Evolutionary conservation across 1,284 basidiomycete genomes (phyloP).

Genomic region (Baeospora myosura): DNA sequence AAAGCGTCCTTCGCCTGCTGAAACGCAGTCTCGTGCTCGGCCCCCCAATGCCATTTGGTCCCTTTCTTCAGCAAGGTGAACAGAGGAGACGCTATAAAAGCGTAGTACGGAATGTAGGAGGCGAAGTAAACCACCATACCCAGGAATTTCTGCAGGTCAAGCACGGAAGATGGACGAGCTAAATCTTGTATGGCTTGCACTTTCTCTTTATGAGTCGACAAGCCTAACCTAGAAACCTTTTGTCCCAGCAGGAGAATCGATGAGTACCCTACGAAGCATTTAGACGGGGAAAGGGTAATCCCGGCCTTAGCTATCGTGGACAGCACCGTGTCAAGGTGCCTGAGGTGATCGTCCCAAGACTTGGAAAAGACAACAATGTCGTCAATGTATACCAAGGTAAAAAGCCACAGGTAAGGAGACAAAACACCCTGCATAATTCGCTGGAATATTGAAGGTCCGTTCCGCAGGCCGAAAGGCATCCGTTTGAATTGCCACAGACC

Average conservation of each 20-base stretch:
- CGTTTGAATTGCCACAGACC: conserved; percentile 23
- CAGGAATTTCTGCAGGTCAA: conserved; percentile 18
- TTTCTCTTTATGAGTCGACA: conserved; percentile 26
- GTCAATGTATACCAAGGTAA: conserved; percentile 22
- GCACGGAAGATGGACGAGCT: conserved; percentile 11
- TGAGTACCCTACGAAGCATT: conserved; percentile 3
- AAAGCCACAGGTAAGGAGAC: conserved; percentile 21
- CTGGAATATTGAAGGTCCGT: conserved; percentile 25
- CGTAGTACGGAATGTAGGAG: conserved; percentile 23
- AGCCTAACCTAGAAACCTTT: conserved; percentile 16
- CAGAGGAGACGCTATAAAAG: conserved; percentile 25
- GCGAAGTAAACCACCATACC: conserved; percentile 28
- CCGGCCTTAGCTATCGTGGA: not conserved
- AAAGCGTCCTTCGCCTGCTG: conserved; percentile 8
- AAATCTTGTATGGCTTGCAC: conserved; percentile 21
- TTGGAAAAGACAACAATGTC: conserved; percentile 17
- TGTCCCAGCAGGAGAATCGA: not conserved
- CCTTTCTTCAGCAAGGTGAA: conserved; percentile 23
- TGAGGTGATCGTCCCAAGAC: conserved; percentile 1
- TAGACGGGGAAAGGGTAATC: conserved; percentile 1
- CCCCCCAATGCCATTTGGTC: conserved; percentile 4
- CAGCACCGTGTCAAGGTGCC: not conserved
- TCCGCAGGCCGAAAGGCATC: conserved; percentile 26
- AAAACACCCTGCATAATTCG: conserved; percentile 22
- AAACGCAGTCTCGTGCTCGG: conserved; percentile 5